phyloP scores from a whole-genome alignment of 805 yeast genomes.

The Osmozyma mogii region DNA sequence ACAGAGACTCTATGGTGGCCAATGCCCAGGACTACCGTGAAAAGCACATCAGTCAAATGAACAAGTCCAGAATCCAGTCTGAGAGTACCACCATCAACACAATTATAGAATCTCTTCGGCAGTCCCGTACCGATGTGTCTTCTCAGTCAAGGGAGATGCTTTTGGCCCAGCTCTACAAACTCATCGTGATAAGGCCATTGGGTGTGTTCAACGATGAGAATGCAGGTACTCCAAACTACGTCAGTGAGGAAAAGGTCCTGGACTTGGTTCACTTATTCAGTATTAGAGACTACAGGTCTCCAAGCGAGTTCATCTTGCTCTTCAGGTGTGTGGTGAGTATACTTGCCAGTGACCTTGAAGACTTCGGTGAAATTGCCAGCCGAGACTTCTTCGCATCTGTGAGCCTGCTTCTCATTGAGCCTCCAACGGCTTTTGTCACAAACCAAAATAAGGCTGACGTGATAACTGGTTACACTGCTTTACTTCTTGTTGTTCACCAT shows the following conservation, averaged over 20 bases:
- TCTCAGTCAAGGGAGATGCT: constrained; percentile 41
- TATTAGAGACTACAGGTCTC: constrained; percentile 25
- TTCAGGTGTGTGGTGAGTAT: constrained; percentile 35
- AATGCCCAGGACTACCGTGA: constrained; percentile 18
- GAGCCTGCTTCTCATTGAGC: constrained; percentile 24
- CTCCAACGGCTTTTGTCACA: constrained; percentile 25
- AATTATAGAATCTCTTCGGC: constrained; percentile 34
- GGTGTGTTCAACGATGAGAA: constrained; percentile 27
- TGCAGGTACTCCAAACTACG: constrained; percentile 23
- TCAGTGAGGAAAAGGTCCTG: constrained; percentile 28
- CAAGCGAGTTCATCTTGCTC: constrained; percentile 34
- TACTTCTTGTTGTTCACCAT: constrained; percentile 37
- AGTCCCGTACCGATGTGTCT: constrained; percentile 38
- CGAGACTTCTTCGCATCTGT: constrained; percentile 22
- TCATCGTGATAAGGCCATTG: constrained; percentile 37
- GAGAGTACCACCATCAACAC: constrained; percentile 35
- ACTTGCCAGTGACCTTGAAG: constrained; percentile 43
- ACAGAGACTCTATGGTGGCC: constrained; percentile 14
- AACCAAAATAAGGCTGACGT: constrained; percentile 31
- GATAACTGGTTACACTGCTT: constrained; percentile 29
- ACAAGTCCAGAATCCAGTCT: constrained; percentile 27
- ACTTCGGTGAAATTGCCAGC: constrained; percentile 33
- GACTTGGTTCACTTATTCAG: constrained; percentile 28
- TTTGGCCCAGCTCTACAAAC: constrained; percentile 42
- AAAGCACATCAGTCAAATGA: constrained; percentile 21